Evolutionary conservation across 148 eudicot species (phyloP).

Genomic region (Nyssa sinensis): DNA sequence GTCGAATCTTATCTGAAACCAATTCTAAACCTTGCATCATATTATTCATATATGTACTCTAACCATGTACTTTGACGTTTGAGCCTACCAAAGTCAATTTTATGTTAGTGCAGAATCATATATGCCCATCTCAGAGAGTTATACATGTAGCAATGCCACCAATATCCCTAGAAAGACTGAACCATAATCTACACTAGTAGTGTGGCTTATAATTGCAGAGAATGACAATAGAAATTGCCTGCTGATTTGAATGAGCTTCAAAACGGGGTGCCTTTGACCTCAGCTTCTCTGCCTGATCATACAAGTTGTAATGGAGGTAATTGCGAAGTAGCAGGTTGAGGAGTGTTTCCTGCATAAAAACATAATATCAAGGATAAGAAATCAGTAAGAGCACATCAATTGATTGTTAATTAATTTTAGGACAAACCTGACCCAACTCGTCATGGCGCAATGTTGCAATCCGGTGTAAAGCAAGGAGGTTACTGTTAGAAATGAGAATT

Average conservation of each 20-base stretch:
- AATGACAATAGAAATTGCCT: slow-evolving; percentile 42
- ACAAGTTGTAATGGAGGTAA: slow-evolving; percentile 90
- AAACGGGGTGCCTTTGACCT: slow-evolving; percentile 98
- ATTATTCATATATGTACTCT: not conserved
- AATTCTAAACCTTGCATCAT: not conserved
- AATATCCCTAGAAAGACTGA: not conserved
- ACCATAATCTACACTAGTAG: not conserved
- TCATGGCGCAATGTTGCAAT: slow-evolving; percentile 90
- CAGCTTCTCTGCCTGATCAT: slow-evolving; percentile 95
- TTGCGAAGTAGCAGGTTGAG: slow-evolving; percentile 90
- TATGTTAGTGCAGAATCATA: not conserved
- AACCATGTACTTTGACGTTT: not conserved
- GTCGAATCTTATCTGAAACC: not conserved
- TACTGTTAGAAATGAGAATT: slow-evolving; percentile 41
- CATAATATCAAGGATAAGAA: slow-evolving; percentile 8
- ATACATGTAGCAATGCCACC: not conserved
- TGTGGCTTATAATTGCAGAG: not conserved
- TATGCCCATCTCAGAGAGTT: not conserved
- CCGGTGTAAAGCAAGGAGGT: slow-evolving; percentile 87
- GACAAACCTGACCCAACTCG: slow-evolving; percentile 94
- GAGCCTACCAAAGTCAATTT: no score
- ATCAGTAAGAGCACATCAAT: not conserved
- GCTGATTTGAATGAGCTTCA: slow-evolving; percentile 97
- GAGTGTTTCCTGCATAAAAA: slow-evolving; percentile 74
- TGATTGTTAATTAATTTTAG: not conserved